phyloP scores from a whole-genome alignment of 1,284 basidiomycete species.

The Sutorius eximius region DNA sequence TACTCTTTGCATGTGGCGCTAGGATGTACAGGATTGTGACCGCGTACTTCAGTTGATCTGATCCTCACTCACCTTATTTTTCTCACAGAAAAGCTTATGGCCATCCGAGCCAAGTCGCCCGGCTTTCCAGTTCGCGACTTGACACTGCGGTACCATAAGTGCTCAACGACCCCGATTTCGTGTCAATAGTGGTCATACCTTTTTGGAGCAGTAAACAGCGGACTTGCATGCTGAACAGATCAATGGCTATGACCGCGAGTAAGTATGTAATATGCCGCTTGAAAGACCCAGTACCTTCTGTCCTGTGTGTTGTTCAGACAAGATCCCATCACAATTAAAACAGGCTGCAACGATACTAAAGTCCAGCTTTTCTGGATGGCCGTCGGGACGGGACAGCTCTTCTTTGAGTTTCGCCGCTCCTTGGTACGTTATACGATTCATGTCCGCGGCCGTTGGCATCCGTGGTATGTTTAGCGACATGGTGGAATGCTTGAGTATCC shows the following conservation, averaged over 20 bases:
- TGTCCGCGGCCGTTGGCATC: constrained; percentile 26
- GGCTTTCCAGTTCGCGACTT: constrained; percentile 33
- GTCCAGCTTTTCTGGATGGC: constrained; percentile 32
- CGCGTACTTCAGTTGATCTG: neutral
- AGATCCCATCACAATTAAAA: constrained; percentile 20
- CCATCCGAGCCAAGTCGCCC: constrained; percentile 31
- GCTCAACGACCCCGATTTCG: neutral
- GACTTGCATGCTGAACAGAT: constrained; percentile 34
- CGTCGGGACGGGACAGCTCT: constrained; percentile 28
- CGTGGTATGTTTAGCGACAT: constrained; percentile 25
- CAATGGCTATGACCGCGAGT: constrained; percentile 18
- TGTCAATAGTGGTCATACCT: constrained; percentile 9
- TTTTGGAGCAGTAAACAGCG: constrained; percentile 34
- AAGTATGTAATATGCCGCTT: neutral
- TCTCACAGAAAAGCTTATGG: constrained; percentile 37
- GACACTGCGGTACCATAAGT: constrained; percentile 23
- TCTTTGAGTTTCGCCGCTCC: constrained; percentile 32
- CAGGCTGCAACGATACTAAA: constrained; percentile 26
- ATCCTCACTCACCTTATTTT: constrained; percentile 35
- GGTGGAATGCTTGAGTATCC: neutral
- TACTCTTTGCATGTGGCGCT: constrained; percentile 41
- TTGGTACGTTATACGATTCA: constrained; percentile 30
- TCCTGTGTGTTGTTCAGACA: constrained; percentile 6
- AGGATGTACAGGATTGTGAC: neutral
- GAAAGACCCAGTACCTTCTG: constrained; percentile 21